Evolutionary conservation across 2,329 filamentous ascomycete genomes (phyloP), one percentile per base, ranked within the genome.

Genomic region (Chaetomiaceae sp.): DNA sequence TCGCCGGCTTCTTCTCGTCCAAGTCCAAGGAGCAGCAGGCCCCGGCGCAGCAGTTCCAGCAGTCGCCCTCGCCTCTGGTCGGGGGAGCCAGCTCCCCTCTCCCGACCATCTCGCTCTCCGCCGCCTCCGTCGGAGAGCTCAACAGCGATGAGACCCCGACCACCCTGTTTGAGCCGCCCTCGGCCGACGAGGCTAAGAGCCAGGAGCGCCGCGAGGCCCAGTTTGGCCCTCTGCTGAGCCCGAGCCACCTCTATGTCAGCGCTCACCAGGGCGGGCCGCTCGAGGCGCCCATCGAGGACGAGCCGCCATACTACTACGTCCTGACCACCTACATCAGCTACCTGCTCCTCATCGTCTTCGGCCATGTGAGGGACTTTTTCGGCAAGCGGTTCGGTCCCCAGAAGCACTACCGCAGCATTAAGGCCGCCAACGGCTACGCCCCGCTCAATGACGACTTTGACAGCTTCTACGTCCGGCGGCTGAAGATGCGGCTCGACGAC

Each of bases 321-420:
- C 78, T 98, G 58, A 97, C 93, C 29, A 98, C 93, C 60, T 98
- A 98, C 74, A 88, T 98, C 68, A 96, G 89, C 70, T 98, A 98
- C 68, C 78, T 98, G 54, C 83, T 97, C 57, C 79, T 98, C 60
- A 97, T 98, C 64, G 81, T 93, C 55, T 90, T 96, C 55, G 93
- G 93, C 47, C 93, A 98, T 64, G 82, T 96, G 50, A 83, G 91
- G 63, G 93, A 98, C 66, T 97, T 96, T 70, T 97, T 98, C 64
- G 91, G 93, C 66, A 96, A 97, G 75, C 81, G 87, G 52, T 96
- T 98, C 69, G 85, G 84, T 63, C 81, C 89, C 65, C 81, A 86
- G 63, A 85, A 88, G 60, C 65, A 75, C 48, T 97, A 97, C 68
- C 83, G 81, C 62, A 84, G 93, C 59, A 73, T 97, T 60, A 86